Evolutionary conservation across 306 rosid species (phyloP).

Genomic region (Sphenostylis stenocarpa): DNA sequence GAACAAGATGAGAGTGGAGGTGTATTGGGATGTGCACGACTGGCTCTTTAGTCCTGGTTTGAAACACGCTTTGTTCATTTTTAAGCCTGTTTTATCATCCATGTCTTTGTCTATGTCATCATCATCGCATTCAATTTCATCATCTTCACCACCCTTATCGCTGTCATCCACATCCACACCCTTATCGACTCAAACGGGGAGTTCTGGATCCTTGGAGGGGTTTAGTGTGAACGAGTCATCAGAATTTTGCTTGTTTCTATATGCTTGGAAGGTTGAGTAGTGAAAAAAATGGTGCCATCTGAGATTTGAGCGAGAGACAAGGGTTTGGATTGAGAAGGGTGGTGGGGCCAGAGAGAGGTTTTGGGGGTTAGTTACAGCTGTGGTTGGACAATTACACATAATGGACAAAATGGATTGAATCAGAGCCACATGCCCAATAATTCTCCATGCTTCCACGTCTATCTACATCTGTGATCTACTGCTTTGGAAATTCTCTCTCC

Average conservation of each 20-base stretch:
- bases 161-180: conserved; percentile 42
- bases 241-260: conserved; percentile 67
- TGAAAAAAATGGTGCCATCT: not conserved
- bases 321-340: not conserved
- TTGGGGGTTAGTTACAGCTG: conserved; percentile 50
- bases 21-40: conserved; percentile 94
- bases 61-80: conserved; percentile 76
- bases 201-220: conserved; percentile 40
- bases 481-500: conserved; percentile 31
- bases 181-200: conserved; percentile 35
- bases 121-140: not conserved
- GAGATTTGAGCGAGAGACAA: not conserved
- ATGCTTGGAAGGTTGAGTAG: conserved; percentile 84
- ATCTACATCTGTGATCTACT: conserved; percentile 28
- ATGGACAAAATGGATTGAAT: conserved; percentile 59
- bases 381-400: conserved; percentile 50
- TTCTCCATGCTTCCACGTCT: conserved; percentile 32
- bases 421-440: conserved; percentile 50
- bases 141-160: conserved; percentile 32
- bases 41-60: conserved; percentile 85
- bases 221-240: conserved; percentile 43
- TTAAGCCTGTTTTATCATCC: conserved; percentile 55
- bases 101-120: conserved; percentile 19
- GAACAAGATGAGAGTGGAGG: conserved; percentile 64
- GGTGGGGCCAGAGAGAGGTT: conserved; percentile 39